phyloP scores from a whole-genome alignment of 768 basidiomycete genomes.

The Rhizopogon salebrosus region DNA sequence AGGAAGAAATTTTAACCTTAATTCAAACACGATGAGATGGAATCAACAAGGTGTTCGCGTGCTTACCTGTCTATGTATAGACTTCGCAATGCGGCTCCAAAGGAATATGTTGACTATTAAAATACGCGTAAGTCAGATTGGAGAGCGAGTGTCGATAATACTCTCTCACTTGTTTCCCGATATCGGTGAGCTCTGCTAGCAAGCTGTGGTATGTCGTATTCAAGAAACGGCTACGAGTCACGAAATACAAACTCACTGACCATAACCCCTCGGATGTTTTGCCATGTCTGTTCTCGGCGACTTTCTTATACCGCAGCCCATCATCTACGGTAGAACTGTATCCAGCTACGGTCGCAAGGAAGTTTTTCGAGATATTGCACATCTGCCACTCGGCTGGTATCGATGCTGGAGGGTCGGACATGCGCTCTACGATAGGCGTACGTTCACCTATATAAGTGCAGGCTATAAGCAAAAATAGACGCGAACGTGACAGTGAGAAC shows the following conservation, averaged over 20 bases:
- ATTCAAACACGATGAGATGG: not conserved
- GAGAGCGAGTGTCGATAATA: slow-evolving; percentile 1
- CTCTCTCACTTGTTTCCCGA: slow-evolving; percentile 49
- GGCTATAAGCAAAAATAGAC: not conserved
- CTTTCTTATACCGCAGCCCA: slow-evolving; percentile 34
- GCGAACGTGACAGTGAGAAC: not conserved
- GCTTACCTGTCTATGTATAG: slow-evolving; percentile 64
- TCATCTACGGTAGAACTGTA: slow-evolving; percentile 16
- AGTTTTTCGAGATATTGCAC: slow-evolving; percentile 51
- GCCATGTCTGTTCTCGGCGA: slow-evolving; percentile 58
- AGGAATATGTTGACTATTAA: slow-evolving; percentile 58
- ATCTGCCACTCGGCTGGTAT: slow-evolving; percentile 68
- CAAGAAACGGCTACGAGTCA: not conserved
- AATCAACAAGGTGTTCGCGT: not conserved
- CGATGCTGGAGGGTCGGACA: slow-evolving; percentile 54
- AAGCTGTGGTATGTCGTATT: slow-evolving; percentile 36
- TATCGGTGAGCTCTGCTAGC: slow-evolving; percentile 38
- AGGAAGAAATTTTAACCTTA: slow-evolving; percentile 63
- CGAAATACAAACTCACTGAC: slow-evolving; percentile 38
- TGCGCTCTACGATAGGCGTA: slow-evolving; percentile 66
- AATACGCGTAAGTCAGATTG: not conserved
- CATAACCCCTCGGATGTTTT: slow-evolving; percentile 53
- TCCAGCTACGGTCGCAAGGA: slow-evolving; percentile 38
- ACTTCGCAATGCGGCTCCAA: slow-evolving; percentile 51
- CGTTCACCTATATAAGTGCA: slow-evolving; percentile 58